Evolutionary conservation across 768 basidiomycete species (phyloP), one percentile per base, ranked within the genome.

Genomic region (Tylopilus vinaceipallidus): DNA sequence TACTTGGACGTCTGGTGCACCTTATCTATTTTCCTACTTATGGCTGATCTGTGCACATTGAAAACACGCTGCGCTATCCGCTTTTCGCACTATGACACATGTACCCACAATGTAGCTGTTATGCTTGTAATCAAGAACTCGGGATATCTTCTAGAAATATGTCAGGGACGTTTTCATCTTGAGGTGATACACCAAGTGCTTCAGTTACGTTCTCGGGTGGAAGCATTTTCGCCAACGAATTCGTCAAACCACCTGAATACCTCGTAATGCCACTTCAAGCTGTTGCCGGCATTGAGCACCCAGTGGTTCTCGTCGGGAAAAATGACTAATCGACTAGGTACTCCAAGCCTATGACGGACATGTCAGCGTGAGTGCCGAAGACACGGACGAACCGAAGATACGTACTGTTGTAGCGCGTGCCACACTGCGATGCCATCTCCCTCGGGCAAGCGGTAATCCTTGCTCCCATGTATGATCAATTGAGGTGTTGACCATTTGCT

Each of bases 231-330:
- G 35, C 80, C 83, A 12, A 86, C 74, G 58, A 77, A 89, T 60
- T 81, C 68, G 49, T 86, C 81, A 53, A 97, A 86, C 92, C 92
- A 98, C 52, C 81, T 77, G 71, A 99, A 86, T 12, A 98, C 87
- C 66, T 99, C 95, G 56, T 88, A 75, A 70, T 98, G 91, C 95
- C 95, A 98, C 66, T 93, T 92, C 65, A 95, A 71, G 63, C 90
- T 88, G 58, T 91, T 91, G 45, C 83, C 84, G 51, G 85, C 86
- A 47, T 88, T 79, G 53, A 90, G 58, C 22, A 91, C 91, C 94
- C 93, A 93, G 63, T 95, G 93, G 56, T 94, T 95, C 70, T 95
- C 94, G 56, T 88, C 82, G 0, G 91, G 89, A 77, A 93, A 94
- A 52, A 91, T 78, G 11, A 94, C 79, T 22, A 93, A 71, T 35